Evolutionary conservation across 2,329 filamentous ascomycete species (phyloP).

Genomic region (Trichoderma sp.): DNA sequence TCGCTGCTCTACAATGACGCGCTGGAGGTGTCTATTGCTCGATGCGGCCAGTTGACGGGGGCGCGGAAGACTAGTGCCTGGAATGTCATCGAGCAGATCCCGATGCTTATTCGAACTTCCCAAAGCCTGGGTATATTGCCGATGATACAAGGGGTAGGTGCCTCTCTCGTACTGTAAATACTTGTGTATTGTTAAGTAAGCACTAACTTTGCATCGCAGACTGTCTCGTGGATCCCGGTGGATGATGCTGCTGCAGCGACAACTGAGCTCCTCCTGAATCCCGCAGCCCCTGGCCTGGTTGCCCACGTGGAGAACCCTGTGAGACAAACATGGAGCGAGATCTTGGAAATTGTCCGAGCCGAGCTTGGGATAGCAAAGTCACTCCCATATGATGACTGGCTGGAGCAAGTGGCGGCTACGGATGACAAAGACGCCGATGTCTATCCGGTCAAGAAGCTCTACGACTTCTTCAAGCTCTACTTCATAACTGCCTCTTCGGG

Average conservation of each 20-base stretch:
- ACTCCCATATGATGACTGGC: slow-evolving; percentile 26
- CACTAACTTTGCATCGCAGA: slow-evolving; percentile 23
- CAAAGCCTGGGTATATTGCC: slow-evolving; percentile 28
- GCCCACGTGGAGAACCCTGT: slow-evolving; percentile 29
- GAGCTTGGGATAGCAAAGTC: slow-evolving; percentile 24
- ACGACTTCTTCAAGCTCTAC: slow-evolving; percentile 27
- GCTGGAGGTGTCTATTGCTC: slow-evolving; percentile 27
- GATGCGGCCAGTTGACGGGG: slow-evolving; percentile 31
- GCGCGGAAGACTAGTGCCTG: slow-evolving; percentile 26
- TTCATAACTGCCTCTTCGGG: slow-evolving; percentile 28
- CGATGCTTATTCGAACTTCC: slow-evolving; percentile 28
- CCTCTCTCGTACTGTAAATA: background rate
- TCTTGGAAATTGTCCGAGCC: slow-evolving; percentile 15
- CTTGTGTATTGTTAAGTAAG: background rate
- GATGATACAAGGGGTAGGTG: slow-evolving; percentile 26
- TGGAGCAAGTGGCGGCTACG: slow-evolving; percentile 23
- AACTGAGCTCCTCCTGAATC: slow-evolving; percentile 25
- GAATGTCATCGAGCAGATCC: slow-evolving; percentile 30
- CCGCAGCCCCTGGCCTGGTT: slow-evolving; percentile 5
- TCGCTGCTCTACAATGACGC: slow-evolving; percentile 10
- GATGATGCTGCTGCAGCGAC: slow-evolving; percentile 28
- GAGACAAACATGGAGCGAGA: slow-evolving; percentile 26
- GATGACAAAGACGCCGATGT: slow-evolving; percentile 13
- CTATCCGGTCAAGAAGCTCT: slow-evolving; percentile 27
- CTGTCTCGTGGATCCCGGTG: slow-evolving; percentile 29